Evolutionary conservation across 2,329 filamentous ascomycete species (phyloP), one percentile per base, ranked within the genome.

Genomic region (Clarireedia homoeocarpa): DNA sequence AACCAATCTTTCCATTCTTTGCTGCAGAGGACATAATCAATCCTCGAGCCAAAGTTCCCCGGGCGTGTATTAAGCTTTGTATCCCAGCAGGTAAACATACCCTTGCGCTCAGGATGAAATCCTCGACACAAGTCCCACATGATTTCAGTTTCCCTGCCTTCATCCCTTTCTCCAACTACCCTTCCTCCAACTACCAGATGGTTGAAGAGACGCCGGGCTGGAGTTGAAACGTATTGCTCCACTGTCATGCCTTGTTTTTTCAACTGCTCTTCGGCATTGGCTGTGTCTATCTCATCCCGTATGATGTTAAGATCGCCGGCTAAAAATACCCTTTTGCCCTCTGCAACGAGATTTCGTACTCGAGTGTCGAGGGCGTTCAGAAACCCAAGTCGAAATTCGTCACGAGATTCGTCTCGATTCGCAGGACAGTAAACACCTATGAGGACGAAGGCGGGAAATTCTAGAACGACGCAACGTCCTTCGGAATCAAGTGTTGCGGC

Each of bases 21-120:
- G 61, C 84, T 94, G 69, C 90, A 95, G 3, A 97, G 78, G 17
- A 99, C 81, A 71, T 95, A 97, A 71, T 99, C 94, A 64, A 97
- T 97, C 38, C 94, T 83, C 54, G 89, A 87, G 5, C 94, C 94
- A 70, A 87, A 95, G 69, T 97, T 97, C 2, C 89, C 91, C 3
- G 92, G 92, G n/a, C 94, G 80, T n/a, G 89, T 89, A 71, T 97
- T 97, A 67, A 91, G 88, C 69, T 88, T 91, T 51, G 89, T 91
- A 61, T 97, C 91, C 92, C 92, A 97, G 70, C 92, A 96, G 0
- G 94, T 97, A 70, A 90, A 97, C 94, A 99, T 97, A 59, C 90
- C 90, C 59, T 77, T 76, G 40, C 94, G 80, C n/a, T 75, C 73
- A 0, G 89, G 87, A 67, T 96, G 88, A 66, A 91, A 95, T 26